Evolutionary conservation across 257 asterid species (phyloP), one percentile per base, ranked within the genome.

Genomic region (Solanum clarkiae): DNA sequence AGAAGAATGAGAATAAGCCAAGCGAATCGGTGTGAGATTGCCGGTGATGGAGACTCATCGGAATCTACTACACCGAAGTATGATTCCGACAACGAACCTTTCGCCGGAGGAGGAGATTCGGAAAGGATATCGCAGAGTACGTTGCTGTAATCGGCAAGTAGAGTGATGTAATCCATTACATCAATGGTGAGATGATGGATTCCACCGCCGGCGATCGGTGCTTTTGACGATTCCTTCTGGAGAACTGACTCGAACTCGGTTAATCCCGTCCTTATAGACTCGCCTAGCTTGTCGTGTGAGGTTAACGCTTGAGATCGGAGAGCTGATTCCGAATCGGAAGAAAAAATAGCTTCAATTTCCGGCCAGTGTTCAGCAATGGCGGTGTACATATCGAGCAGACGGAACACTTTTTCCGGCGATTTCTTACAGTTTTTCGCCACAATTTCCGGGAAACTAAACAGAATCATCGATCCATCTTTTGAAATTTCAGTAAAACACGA

Each of bases 301-400:
- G 88, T 83, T 60, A 91, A 56, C 26, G 92, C 94, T 86, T 91
- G 96, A 55, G 93, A 86, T 45, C 89, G 89, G 72, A 91, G 80
- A 82, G 71, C 24, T 80, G 84, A 84, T 47, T 92, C 87, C 7
- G 95, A 90, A 0, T 89, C 93, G 85, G 62, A 86, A 8, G 94
- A 91, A 89, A 95, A 95, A 8, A 91, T 92, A 13, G 95, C 90
- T 2, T 95, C 97, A 40, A 94, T 95, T 51, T 90, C 94, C 85
- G 96, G 95, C 98, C 94, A 92, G 85, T 86, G 87, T 13, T 87
- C 84, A 47, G 94, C 84, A 84, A 95, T 89, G 29, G 90, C 93
- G 10, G 90, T 81, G 94, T 93, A 95, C 94, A 94, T 92, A 32
- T 95, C 98, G 60, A 95, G 99, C 2, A 84, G 44, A 7, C 98